These are phyloP conservation scores for Thelonectria rubi DNA, from an alignment of 2,329 filamentous ascomycete species.

Conservation along the genomic window DNA sequence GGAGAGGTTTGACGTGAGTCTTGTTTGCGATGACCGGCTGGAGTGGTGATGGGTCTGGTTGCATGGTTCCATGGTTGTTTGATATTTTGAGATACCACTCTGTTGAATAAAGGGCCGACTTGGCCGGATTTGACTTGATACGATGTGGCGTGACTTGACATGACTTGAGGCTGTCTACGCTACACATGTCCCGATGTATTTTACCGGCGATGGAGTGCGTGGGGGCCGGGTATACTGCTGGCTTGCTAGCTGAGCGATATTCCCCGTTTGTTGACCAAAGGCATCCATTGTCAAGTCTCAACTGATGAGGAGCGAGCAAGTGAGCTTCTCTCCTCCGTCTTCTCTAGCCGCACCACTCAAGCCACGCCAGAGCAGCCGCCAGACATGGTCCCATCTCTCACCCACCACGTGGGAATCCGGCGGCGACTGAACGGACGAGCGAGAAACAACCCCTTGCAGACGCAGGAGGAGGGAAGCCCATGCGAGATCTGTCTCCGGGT, in stretches of 20 bases:
- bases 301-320: no score
- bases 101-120: constrained; percentile 8
- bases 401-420: background rate
- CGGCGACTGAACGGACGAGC: background rate
- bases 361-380: constrained; percentile 4
- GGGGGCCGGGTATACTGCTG: no score
- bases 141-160: no score
- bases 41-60: constrained; percentile 52
- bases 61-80: constrained; percentile 4
- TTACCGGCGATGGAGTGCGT: no score
- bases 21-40: constrained; percentile 69
- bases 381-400: constrained; percentile 4
- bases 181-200: no score
- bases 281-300: no score
- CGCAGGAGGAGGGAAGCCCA: background rate
- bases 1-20: constrained; percentile 62
- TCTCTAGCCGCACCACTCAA: constrained; percentile 37
- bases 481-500: constrained; percentile 3
- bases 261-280: background rate
- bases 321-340: background rate
- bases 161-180: background rate
- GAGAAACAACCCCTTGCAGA: background rate
- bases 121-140: background rate
- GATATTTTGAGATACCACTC: constrained; percentile 38
- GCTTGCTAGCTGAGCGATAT: no score